Percentiles rank a stretch among this genome's conserved stretches.
These are phyloP conservation scores for Jasminum sambac DNA, from an alignment of 257 asterid genomes.

Conservation along the genomic window DNA sequence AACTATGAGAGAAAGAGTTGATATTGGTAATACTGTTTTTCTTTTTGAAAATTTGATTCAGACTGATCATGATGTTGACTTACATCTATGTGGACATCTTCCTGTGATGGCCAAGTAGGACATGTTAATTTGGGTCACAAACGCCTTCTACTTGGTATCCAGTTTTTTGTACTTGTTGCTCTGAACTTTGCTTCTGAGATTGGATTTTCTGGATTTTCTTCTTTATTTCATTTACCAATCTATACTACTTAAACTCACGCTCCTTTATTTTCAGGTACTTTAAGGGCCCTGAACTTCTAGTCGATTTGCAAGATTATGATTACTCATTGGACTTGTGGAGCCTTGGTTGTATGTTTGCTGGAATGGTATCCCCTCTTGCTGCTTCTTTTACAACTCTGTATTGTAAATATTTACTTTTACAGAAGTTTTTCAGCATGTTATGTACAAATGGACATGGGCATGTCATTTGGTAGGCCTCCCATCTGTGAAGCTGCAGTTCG, in stretches of 20 bases:
- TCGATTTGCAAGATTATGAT: constrained; percentile 97
- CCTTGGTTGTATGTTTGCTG: constrained; percentile 91
- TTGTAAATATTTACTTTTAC: not conserved
- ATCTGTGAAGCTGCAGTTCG: not conserved
- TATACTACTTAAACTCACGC: too few species aligned
- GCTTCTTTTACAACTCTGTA: not conserved
- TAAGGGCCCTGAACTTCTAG: constrained; percentile 92
- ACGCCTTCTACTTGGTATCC: not conserved
- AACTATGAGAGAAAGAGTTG: not conserved
- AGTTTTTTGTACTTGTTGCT: not conserved
- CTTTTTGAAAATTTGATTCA: not conserved
- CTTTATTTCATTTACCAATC: not conserved
- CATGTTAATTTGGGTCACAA: not conserved
- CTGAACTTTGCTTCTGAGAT: not conserved
- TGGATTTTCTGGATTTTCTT: not conserved
- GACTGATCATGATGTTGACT: not conserved
- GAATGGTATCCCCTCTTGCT: constrained; percentile 52
- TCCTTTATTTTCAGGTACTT: constrained; percentile 33
- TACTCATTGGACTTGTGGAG: constrained; percentile 95
- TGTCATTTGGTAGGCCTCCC: constrained; percentile 8
- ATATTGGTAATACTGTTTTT: not conserved
- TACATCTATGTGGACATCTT: not conserved
- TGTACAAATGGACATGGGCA: constrained; percentile 1
- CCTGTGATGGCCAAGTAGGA: not conserved
- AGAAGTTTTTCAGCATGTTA: not conserved